A percentile compares a stretch with the other conserved stretches of the same genome.
phyloP scores from a whole-genome alignment of 2,329 filamentous ascomycete genomes.

The Aaosphaeria arxii region DNA sequence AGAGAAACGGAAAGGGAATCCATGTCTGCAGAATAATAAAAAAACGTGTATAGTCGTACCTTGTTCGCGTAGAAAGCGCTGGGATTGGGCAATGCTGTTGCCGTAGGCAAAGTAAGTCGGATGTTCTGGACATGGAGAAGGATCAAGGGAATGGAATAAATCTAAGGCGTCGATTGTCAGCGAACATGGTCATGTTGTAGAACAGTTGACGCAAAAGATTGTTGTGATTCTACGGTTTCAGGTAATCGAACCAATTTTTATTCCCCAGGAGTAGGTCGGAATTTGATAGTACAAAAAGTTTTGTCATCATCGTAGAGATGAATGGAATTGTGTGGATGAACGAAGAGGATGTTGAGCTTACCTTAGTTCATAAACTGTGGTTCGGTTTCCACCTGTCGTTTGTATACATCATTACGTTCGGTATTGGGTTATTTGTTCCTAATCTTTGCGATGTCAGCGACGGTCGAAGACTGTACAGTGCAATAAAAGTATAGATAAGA shows the following conservation, averaged over 20 bases:
- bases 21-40: slow-evolving; percentile 1
- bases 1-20: slow-evolving; percentile 1
- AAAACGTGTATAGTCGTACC: too few species aligned
- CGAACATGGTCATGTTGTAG: too few species aligned
- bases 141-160: too few species aligned
- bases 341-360: neutral
- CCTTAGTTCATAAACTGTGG: neutral
- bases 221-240: slow-evolving; percentile 11
- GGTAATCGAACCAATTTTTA: slow-evolving; percentile 39
- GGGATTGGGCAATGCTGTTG: too few species aligned
- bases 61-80: too few species aligned
- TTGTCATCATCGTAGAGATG: slow-evolving; percentile 29
- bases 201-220: too few species aligned
- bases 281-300: slow-evolving; percentile 37
- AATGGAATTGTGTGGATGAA: neutral
- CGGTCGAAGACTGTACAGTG: neutral
- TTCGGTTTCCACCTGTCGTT: neutral
- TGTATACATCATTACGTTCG: too few species aligned
- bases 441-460: slow-evolving; percentile 1
- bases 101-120: too few species aligned
- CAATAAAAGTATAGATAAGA: neutral
- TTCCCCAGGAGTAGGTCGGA: slow-evolving; percentile 32
- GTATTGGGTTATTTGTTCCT: neutral
- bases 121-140: too few species aligned
- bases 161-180: too few species aligned